phyloP scores from a whole-genome alignment of 768 basidiomycete species.

The Suillus discolor region DNA sequence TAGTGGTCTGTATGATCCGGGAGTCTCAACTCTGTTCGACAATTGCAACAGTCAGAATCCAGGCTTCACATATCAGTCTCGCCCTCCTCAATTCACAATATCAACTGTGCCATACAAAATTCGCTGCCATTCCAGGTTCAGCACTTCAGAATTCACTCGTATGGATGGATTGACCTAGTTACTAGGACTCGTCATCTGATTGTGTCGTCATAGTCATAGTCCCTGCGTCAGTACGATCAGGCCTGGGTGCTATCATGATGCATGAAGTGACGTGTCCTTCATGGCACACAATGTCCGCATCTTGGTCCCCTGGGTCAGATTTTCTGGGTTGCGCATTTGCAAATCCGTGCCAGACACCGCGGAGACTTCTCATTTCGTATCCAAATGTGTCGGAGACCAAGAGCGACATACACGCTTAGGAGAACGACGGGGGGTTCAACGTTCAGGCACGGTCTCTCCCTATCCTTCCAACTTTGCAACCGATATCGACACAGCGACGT shows the following conservation, averaged over 20 bases:
- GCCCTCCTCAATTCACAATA: background rate
- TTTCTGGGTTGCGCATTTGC: background rate
- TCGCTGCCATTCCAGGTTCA: background rate
- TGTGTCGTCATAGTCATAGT: background rate
- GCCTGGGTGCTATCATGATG: background rate
- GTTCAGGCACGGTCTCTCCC: slow-evolving; percentile 58
- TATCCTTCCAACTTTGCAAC: background rate
- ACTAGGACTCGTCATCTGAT: background rate
- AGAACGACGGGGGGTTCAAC: slow-evolving; percentile 37
- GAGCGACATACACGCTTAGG: background rate
- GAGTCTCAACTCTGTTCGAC: background rate
- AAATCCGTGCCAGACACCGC: background rate
- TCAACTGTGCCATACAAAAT: background rate
- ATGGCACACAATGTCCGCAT: background rate
- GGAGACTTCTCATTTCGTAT: background rate
- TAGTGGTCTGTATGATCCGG: background rate
- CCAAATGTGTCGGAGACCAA: background rate
- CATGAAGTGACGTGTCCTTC: background rate
- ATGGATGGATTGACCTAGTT: background rate
- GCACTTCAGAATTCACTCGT: background rate
- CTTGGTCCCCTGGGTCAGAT: background rate
- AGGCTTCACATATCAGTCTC: background rate
- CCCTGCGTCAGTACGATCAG: background rate
- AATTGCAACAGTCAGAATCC: background rate
- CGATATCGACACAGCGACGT: background rate